Base-by-base conservation (phyloP, 768 basidiomycete genomes). In the Royoungia palumana region DNA sequence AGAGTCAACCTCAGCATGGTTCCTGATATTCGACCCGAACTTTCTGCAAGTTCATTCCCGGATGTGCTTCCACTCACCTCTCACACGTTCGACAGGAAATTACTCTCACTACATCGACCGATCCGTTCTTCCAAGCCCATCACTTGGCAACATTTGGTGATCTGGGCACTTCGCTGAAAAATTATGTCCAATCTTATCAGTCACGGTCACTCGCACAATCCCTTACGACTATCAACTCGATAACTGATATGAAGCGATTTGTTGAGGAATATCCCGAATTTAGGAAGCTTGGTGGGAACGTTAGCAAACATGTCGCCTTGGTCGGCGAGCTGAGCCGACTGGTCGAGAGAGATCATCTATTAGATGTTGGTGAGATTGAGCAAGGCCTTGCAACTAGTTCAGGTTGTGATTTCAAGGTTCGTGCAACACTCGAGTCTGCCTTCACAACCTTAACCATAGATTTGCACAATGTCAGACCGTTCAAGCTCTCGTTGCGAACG, bases 251-350 rank as follows among this genome's bases (percentile, higher is more conserved):
- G 96, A 98, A 98, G 67, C 83, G 79, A 9, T 95, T 95, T 59
- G 89, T 99, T 2, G 96, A 99, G 65, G 94, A 97, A 59, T 99
- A 95, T 69, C 96, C 96, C 1, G 96, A 99, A 68, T 97, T 98
- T 62, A 78, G 87, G 57, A 94, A 94, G 65, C 77, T 99, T 25
- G 94, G 96, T 1, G 94, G 94, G 9, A 99, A 99, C 65, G 96
- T 99, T 25, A 95, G 92, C 73, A 99, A 98, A 70, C 96, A 98
- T 61, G 96, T 98, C 19, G 91, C 95, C 7, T 71, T 99, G 20
- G 96, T 99, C 0, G 95, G 96, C 12, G 96, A 99, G 65, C 76
- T 99, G 51, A 95, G 93, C 62, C 76, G 95, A 51, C 70, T 98
- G 39, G 93, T 98, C 14, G 89, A 83, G 44, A 73, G 82, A 50